Evolutionary conservation across 306 rosid genomes (phyloP).

Genomic region (Acacia acuminata): DNA sequence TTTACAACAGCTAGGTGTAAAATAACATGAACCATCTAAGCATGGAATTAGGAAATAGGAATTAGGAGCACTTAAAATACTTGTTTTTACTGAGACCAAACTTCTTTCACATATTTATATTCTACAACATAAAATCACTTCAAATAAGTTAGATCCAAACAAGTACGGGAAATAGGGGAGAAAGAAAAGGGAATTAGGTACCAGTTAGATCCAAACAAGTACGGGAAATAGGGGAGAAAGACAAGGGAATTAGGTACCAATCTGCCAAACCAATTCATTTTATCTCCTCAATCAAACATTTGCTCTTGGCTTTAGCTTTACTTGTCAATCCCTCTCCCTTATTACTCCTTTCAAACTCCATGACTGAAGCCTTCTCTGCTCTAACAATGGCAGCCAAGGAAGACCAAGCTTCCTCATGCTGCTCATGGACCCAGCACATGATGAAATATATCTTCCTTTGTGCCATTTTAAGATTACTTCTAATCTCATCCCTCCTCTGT

Average conservation of each 20-base stretch:
- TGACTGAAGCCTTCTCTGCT: conserved; percentile 60
- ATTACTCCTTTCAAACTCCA: conserved; percentile 46
- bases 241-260: background rate
- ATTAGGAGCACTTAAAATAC: too few relatives aligned
- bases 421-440: conserved; percentile 93
- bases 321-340: conserved; percentile 43
- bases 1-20: background rate
- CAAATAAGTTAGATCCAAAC: too few relatives aligned
- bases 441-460: conserved; percentile 74
- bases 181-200: background rate
- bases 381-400: conserved; percentile 61
- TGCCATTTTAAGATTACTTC: conserved; percentile 65
- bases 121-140: too few relatives aligned
- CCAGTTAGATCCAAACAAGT: background rate
- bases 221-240: background rate
- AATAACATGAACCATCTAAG: background rate
- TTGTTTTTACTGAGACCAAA: too few relatives aligned
- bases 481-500: conserved; percentile 42
- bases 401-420: conserved; percentile 75
- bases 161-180: background rate
- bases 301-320: conserved; percentile 42
- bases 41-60: too few relatives aligned
- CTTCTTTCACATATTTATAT: too few relatives aligned
- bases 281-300: conserved; percentile 72
- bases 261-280: conserved; percentile 20